Evolutionary conservation across 306 rosid species (phyloP), one percentile per base, ranked within the genome.

Genomic region (Acacia crassicarpa): DNA sequence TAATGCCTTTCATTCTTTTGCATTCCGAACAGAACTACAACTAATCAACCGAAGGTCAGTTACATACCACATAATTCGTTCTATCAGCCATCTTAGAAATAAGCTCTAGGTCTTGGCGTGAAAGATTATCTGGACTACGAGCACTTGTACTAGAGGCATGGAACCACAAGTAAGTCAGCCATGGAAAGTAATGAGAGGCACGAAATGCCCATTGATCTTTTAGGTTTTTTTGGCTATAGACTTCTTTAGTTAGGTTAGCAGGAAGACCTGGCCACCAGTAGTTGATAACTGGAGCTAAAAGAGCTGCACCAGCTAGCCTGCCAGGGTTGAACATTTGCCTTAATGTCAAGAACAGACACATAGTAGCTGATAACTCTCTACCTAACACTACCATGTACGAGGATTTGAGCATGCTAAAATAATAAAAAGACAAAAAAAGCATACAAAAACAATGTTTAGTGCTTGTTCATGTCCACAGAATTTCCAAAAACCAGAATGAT

Each of bases 101-200:
- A 48, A 87, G 38, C 66, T 72, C 81, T 23, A 33, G 80, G 80
- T 87, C 90, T 82, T 84, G 83, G 59, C 13, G 54, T 6, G 90
- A 87, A 76, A 84, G 9, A 51, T 65, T 0, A 76, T 79, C 72
- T 48, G 19, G 48, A 79, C 40, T 48, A 14, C 17, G 15, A 84
- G 61, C 49, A 41, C 82, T 59, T 8, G 48, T 35, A 66, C 78
- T 51, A 17, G 16, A n/a, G 40, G 35, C 25, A 16, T 97, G 97
- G 84, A 93, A 92, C 96, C 92, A 93, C 95, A 95, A 92, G 80
- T 93, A 87, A 41, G 97, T 91, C 67, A 95, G 94, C 97, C 96
- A 92, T 3, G 99, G 98, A 3, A 65, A 25, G 76, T 93, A 83
- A 89, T 93, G 97, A 53, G 90, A 85, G 27, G 93, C 92, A 72